Percentiles rank a stretch among this genome's conserved stretches.
phyloP scores from a whole-genome alignment of 805 yeast species.

The Metschnikowia drakensbergensis region DNA sequence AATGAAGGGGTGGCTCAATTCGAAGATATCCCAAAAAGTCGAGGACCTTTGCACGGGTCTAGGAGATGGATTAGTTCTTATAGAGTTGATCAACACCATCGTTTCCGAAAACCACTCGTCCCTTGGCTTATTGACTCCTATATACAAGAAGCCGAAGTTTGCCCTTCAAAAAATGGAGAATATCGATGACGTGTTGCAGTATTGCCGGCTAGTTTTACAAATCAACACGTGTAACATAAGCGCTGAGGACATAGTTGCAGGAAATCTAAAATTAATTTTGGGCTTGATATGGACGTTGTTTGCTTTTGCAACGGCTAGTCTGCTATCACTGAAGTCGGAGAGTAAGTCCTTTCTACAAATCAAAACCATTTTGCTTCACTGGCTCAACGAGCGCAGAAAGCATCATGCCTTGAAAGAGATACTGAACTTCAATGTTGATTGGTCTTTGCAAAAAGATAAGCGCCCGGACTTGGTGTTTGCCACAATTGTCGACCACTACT shows the following conservation, averaged over 20 bases:
- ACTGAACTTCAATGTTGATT: conserved; percentile 50
- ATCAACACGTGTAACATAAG: conserved; percentile 43
- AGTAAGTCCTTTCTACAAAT: conserved; percentile 28
- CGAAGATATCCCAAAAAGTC: conserved; percentile 29
- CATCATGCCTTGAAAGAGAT: conserved; percentile 25
- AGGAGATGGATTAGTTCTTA: conserved; percentile 38
- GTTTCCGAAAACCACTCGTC: conserved; percentile 15
- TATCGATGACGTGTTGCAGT: conserved; percentile 40
- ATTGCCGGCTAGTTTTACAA: conserved; percentile 36
- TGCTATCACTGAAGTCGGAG: conserved; percentile 20
- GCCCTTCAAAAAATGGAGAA: conserved; percentile 48
- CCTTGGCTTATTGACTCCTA: conserved; percentile 27
- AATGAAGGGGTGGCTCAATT: conserved; percentile 49
- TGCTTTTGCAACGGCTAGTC: conserved; percentile 35
- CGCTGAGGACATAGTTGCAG: conserved; percentile 48
- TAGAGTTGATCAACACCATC: conserved; percentile 34
- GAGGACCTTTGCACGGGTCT: conserved; percentile 30
- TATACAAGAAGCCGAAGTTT: conserved; percentile 37
- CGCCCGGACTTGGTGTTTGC: conserved; percentile 47
- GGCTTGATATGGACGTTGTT: conserved; percentile 50
- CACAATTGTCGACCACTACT: conserved; percentile 30
- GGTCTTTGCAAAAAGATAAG: conserved; percentile 46
- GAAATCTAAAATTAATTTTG: conserved; percentile 43
- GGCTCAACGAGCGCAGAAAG: conserved; percentile 45
- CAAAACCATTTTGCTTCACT: conserved; percentile 35